Conservation (phyloP, 2,329 filamentous ascomycete species). For the Aspergillus clavatus region DNA sequence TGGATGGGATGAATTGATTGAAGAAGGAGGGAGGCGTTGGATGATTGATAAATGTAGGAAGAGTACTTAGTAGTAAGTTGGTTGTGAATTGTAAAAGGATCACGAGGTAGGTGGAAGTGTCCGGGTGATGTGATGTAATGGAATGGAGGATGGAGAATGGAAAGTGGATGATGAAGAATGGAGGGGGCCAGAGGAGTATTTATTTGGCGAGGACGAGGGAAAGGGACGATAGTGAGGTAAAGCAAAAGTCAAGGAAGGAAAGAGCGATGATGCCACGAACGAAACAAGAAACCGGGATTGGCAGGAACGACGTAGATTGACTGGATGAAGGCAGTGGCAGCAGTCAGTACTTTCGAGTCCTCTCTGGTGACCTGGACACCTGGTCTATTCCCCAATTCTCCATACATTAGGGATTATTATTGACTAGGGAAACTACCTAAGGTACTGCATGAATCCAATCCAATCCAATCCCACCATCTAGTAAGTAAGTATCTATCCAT, state of each 20-base stretch:
- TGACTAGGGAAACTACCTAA: too few species aligned
- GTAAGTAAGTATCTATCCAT: too few species aligned
- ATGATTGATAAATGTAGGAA: not conserved
- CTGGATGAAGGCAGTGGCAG: not conserved
- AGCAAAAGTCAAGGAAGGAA: conserved; percentile 1
- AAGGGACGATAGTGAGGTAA: too few species aligned
- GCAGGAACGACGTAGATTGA: conserved; percentile 6
- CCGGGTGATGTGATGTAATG: not conserved
- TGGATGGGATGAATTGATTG: not conserved
- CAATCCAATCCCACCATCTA: too few species aligned
- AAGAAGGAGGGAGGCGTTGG: not conserved
- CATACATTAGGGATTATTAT: too few species aligned
- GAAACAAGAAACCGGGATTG: conserved; percentile 8
- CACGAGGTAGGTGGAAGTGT: not conserved
- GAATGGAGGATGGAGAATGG: not conserved
- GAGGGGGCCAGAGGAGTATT: not conserved
- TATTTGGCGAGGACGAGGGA: not conserved
- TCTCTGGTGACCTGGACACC: too few species aligned
- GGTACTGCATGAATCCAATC: too few species aligned
- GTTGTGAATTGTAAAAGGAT: too few species aligned
- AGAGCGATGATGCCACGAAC: conserved; percentile 2
- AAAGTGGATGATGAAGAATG: not conserved
- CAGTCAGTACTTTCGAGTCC: too few species aligned
- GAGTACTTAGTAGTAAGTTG: too few species aligned
- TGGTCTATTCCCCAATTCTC: too few species aligned